These are phyloP conservation scores for Colletotrichum siamense DNA, from an alignment of 2,329 filamentous ascomycete species.

Conservation along the genomic window DNA sequence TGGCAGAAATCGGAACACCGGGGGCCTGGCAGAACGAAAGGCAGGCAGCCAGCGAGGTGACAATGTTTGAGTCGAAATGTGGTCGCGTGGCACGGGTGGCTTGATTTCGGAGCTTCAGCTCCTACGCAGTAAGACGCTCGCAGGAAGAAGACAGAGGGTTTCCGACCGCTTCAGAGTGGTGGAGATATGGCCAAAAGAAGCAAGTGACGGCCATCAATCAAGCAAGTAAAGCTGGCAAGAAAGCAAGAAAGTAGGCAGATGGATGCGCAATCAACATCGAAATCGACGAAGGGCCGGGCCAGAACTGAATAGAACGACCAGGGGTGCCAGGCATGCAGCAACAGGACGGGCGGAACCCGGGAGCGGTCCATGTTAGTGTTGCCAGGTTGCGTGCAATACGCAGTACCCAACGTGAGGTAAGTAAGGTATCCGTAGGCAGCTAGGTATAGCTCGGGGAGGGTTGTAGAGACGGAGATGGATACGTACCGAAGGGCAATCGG, in stretches of 20 bases:
- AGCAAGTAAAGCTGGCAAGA: background rate
- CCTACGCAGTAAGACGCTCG: background rate
- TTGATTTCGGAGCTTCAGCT: conserved; percentile 15
- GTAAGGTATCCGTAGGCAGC: background rate
- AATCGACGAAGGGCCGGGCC: conserved; percentile 2
- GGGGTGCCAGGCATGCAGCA: background rate
- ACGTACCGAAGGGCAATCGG: background rate
- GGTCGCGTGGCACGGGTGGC: background rate
- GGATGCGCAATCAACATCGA: conserved; percentile 4
- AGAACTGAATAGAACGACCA: conserved; percentile 17
- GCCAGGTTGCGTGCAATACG: background rate
- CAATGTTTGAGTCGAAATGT: background rate
- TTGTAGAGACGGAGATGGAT: background rate
- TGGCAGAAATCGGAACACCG: background rate
- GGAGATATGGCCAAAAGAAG: conserved; percentile 3
- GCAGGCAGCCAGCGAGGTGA: background rate
- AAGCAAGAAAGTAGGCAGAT: conserved; percentile 15
- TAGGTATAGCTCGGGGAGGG: background rate
- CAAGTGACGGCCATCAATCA: background rate
- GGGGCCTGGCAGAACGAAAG: background rate
- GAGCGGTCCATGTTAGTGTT: background rate
- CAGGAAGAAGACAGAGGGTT: background rate
- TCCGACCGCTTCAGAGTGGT: conserved; percentile 4
- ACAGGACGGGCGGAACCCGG: background rate
- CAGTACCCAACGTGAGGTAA: background rate